These are phyloP conservation scores for Skeletonema menzelii DNA, from an alignment of 108 stramenopile genomes.

Conservation along the genomic window DNA sequence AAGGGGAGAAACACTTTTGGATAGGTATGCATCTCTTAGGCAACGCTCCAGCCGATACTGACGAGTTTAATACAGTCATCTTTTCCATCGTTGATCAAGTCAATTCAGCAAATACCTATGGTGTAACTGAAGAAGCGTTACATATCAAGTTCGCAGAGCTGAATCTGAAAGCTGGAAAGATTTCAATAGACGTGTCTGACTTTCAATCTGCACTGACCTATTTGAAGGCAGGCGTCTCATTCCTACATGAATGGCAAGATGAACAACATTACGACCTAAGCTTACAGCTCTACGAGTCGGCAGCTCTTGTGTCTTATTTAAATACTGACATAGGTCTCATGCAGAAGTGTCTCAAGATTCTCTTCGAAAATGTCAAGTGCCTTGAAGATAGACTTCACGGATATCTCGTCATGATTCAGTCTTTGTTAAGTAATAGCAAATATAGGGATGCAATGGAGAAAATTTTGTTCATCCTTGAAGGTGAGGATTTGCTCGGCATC, in stretches of 20 bases:
- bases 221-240: constrained; percentile 7
- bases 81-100: constrained; percentile 22
- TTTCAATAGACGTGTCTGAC: background rate
- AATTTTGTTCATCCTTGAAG: background rate
- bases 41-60: background rate
- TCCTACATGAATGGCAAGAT: constrained; percentile 1
- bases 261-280: constrained; percentile 4
- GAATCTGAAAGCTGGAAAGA: constrained; percentile 11
- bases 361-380: background rate
- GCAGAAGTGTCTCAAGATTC: background rate
- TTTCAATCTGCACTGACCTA: constrained; percentile 12
- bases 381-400: constrained; percentile 13
- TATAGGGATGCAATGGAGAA: constrained; percentile 3
- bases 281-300: constrained; percentile 5
- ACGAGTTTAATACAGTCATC: background rate
- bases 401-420: constrained; percentile 1
- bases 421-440: background rate
- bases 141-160: background rate
- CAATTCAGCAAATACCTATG: constrained; percentile 4
- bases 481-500: background rate
- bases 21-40: constrained; percentile 4
- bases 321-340: background rate
- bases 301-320: constrained; percentile 3
- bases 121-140: background rate
- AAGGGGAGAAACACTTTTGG: constrained; percentile 3